Percentiles rank a stretch among this genome's conserved stretches.
These are phyloP conservation scores for Saccharomyces pastorianus DNA, from an alignment of 1,139 yeast genomes.

Conservation along the genomic window DNA sequence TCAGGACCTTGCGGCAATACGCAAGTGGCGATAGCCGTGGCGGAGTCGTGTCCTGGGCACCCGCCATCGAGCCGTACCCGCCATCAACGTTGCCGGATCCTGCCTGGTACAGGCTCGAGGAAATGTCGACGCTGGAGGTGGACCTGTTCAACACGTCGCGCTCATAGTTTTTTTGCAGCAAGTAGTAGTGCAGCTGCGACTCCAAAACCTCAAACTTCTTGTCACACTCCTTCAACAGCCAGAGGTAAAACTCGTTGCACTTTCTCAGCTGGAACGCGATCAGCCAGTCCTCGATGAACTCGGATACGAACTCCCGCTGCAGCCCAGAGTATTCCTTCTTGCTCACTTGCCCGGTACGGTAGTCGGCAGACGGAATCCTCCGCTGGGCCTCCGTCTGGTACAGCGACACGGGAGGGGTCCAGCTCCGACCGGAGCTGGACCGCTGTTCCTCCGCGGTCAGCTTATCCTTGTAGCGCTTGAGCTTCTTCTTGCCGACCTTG, in stretches of 20 bases:
- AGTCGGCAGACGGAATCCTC: slow-evolving; percentile 6
- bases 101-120: background rate
- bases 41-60: background rate
- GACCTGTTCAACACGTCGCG: background rate
- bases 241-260: slow-evolving; percentile 29
- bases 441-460: slow-evolving; percentile 7
- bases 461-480: slow-evolving; percentile 32
- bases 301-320: slow-evolving; percentile 20
- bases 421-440: slow-evolving; percentile 2
- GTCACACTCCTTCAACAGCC: slow-evolving; percentile 26
- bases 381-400: background rate
- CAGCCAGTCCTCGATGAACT: slow-evolving; percentile 30
- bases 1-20: slow-evolving; percentile 13
- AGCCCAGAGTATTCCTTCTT: slow-evolving; percentile 11
- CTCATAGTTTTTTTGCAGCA: slow-evolving; percentile 13
- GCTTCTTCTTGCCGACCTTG: slow-evolving; percentile 53
- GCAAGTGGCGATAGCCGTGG: background rate
- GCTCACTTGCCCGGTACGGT: background rate
- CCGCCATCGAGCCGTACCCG: background rate
- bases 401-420: background rate
- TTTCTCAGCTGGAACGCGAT: slow-evolving; percentile 25
- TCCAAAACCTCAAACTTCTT: slow-evolving; percentile 18
- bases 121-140: background rate
- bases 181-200: slow-evolving; percentile 20
- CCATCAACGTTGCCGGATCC: background rate